A percentile compares a stretch with the other conserved stretches of the same genome.
phyloP scores from a whole-genome alignment of 371 early-diverging fungal species.

The Rhizopus stolonifer region DNA sequence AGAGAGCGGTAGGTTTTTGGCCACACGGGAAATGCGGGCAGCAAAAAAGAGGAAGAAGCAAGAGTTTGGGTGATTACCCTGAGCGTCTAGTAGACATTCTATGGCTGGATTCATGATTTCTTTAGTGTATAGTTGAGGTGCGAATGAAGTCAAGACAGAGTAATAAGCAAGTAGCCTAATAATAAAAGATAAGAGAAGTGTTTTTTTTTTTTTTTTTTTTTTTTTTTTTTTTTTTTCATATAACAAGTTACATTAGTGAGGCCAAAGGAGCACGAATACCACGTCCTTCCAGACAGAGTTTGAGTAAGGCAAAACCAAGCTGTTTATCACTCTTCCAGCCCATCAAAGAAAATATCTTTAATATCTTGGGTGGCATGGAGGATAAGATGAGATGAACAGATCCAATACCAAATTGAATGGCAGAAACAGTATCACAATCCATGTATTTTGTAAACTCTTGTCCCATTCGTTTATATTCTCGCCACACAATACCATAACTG shows the following conservation, averaged over 20 bases:
- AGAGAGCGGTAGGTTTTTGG: constrained; percentile 52
- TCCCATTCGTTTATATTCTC: constrained; percentile 53
- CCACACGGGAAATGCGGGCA: constrained; percentile 54
- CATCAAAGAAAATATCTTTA: constrained; percentile 50
- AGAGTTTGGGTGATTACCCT: constrained; percentile 53
- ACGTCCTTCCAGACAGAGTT: constrained; percentile 51
- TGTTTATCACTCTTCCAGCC: constrained; percentile 61
- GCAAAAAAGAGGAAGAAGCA: constrained; percentile 63
- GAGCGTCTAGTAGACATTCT: constrained; percentile 57
- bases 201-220: no score
- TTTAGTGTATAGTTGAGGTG: constrained; percentile 40
- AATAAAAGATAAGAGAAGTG: no score
- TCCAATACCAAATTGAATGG: constrained; percentile 58
- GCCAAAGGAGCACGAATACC: constrained; percentile 62
- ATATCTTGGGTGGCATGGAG: constrained; percentile 57
- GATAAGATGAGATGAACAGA: constrained; percentile 61
- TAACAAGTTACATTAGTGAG: constrained; percentile 48
- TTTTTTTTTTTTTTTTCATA: no score
- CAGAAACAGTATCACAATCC: constrained; percentile 50
- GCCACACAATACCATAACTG: constrained; percentile 50
- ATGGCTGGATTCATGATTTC: constrained; percentile 51
- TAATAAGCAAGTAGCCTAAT: constrained; percentile 47
- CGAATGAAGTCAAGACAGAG: constrained; percentile 52
- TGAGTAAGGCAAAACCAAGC: constrained; percentile 57
- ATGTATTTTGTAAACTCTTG: constrained; percentile 45